These are phyloP conservation scores for Globisporangium nagaii DNA, from an alignment of 352 stramenopile genomes.

Conservation along the genomic window DNA sequence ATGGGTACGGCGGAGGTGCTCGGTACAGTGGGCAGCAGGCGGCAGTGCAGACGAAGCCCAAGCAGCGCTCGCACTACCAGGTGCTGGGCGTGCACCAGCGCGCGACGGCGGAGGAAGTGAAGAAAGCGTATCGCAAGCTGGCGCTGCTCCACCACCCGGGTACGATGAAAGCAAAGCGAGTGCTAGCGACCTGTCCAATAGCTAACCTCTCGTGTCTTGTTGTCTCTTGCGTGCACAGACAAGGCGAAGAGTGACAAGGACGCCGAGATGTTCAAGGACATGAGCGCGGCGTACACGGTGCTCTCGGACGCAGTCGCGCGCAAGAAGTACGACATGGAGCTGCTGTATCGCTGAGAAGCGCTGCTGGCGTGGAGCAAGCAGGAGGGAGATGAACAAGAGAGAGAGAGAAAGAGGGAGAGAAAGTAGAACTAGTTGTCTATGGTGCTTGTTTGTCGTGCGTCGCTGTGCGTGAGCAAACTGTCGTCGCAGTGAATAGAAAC, in stretches of 20 bases:
- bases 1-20: not conserved
- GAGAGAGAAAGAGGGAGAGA: no score
- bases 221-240: slow-evolving; percentile 32
- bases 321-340: slow-evolving; percentile 69
- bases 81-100: slow-evolving; percentile 55
- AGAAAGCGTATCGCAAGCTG: slow-evolving; percentile 88
- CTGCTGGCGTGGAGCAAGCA: no score
- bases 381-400: no score
- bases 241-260: slow-evolving; percentile 63
- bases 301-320: slow-evolving; percentile 56
- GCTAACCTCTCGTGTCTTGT: no score
- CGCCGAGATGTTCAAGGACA: slow-evolving; percentile 79
- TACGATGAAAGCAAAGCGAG: no score
- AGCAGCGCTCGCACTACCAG: slow-evolving; percentile 72
- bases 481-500: not conserved
- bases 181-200: no score
- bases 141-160: slow-evolving; percentile 84
- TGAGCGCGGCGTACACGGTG: slow-evolving; percentile 82
- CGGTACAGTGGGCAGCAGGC: not conserved
- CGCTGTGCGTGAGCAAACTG: not conserved
- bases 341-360: slow-evolving; percentile 27
- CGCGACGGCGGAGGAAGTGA: slow-evolving; percentile 68
- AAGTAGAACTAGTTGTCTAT: no score
- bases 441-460: not conserved
- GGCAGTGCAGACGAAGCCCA: slow-evolving; percentile 3